Conservation (phyloP, 208 protist genomes). For the Borovskyia barvae region DNA sequence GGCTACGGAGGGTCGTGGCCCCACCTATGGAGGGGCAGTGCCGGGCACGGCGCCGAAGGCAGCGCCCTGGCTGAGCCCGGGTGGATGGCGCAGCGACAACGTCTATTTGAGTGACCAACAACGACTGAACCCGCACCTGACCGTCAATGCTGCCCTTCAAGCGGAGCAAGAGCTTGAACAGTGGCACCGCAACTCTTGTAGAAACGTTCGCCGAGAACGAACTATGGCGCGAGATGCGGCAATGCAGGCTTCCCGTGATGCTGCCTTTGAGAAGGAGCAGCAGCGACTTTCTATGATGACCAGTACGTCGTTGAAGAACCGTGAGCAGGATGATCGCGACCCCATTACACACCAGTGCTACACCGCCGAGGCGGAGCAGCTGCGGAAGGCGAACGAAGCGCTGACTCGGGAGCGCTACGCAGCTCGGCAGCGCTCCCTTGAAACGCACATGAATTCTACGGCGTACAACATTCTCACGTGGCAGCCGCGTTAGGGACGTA, state of each 20-base stretch:
- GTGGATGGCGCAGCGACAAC: constrained; percentile 5
- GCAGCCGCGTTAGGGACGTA: constrained; percentile 17
- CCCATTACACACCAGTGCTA: constrained; percentile 57
- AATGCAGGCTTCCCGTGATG: constrained; percentile 26
- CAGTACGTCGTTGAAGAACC: constrained; percentile 37
- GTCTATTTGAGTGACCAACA: constrained; percentile 43
- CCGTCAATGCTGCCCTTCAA: constrained; percentile 36
- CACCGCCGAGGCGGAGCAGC: constrained; percentile 31
- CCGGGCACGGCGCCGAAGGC: too few species aligned
- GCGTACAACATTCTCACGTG: constrained; percentile 68
- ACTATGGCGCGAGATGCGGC: constrained; percentile 25
- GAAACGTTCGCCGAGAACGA: constrained; percentile 19
- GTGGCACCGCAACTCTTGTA: background rate
- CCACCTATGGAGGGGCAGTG: too few species aligned
- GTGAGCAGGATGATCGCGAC: constrained; percentile 51
- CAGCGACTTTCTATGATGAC: constrained; percentile 21
- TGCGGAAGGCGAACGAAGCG: constrained; percentile 14
- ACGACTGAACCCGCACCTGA: constrained; percentile 48
- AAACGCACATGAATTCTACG: constrained; percentile 28
- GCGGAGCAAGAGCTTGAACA: constrained; percentile 23
- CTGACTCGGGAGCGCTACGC: constrained; percentile 33
- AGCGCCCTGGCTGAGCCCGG: too few species aligned
- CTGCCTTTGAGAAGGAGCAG: constrained; percentile 25
- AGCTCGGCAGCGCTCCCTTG: constrained; percentile 29
- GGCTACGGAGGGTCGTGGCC: too few species aligned